These are phyloP conservation scores for Microcos paniculata DNA, from an alignment of 345 rosid species.

Conservation along the genomic window DNA sequence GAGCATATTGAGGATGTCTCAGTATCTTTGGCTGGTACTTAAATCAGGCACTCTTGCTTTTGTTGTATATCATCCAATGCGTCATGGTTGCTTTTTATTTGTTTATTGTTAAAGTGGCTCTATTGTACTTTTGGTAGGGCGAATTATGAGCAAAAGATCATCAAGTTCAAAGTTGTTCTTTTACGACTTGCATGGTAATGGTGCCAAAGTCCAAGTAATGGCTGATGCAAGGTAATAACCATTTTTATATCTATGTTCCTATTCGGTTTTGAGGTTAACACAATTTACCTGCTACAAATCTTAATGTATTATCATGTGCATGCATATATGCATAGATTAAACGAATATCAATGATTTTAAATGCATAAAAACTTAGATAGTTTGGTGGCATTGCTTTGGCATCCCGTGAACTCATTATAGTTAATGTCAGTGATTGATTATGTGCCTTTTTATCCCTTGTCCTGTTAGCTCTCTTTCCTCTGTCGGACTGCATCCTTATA, in stretches of 20 bases:
- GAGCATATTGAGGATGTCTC: constrained; percentile 65
- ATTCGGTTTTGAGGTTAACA: background rate
- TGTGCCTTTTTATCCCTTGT: background rate
- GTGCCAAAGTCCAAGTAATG: constrained; percentile 92
- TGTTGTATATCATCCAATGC: background rate
- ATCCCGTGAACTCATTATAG: background rate
- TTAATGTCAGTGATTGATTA: background rate
- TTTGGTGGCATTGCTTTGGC: background rate
- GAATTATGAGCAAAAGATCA: constrained; percentile 90
- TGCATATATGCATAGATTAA: background rate
- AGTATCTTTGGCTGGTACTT: constrained; percentile 71
- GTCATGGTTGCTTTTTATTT: background rate
- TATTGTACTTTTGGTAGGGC: constrained; percentile 43
- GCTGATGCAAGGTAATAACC: constrained; percentile 74
- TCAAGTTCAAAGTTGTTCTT: constrained; percentile 88
- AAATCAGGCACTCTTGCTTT: background rate
- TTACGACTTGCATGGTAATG: constrained; percentile 75
- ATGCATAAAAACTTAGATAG: background rate
- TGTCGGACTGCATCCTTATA: background rate
- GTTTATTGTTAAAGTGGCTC: background rate
- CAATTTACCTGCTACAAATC: background rate
- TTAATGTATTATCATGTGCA: background rate
- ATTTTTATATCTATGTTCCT: constrained; percentile 10
- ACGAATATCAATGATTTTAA: background rate
- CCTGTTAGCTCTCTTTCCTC: background rate